A percentile compares a stretch with the other conserved stretches of the same genome.
Conservation (phyloP, 148 eudicot genomes). For the Polygonum maritimum region DNA sequence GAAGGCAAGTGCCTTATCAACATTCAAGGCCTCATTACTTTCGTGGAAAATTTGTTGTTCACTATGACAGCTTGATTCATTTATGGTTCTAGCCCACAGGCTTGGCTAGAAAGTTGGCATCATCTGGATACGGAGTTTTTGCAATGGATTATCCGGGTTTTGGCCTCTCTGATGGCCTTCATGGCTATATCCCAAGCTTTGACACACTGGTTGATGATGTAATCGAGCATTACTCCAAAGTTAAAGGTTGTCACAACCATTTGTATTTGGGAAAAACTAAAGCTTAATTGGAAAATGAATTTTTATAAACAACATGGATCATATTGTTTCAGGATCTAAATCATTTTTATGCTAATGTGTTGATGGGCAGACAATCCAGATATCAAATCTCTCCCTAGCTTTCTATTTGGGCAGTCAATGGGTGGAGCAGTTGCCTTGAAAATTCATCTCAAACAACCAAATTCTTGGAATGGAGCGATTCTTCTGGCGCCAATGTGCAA, state of each 20-base stretch:
- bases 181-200: conserved; percentile 76
- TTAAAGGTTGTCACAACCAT: conserved; percentile 37
- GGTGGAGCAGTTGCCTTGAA: conserved; percentile 95
- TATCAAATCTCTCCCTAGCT: conserved; percentile 42
- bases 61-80: conserved; percentile 14
- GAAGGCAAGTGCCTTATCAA: conserved; percentile 58
- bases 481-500: conserved; percentile 99
- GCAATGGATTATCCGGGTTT: conserved; percentile 98
- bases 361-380: conserved; percentile 57
- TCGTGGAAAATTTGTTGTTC: neutral
- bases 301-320: neutral
- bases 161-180: conserved; percentile 98
- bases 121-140: conserved; percentile 80
- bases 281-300: neutral
- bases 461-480: conserved; percentile 82
- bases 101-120: conserved; percentile 74
- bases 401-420: conserved; percentile 90
- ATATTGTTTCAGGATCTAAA: neutral
- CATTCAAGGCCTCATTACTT: neutral
- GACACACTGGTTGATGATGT: conserved; percentile 73
- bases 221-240: conserved; percentile 65
- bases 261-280: neutral
- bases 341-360: neutral
- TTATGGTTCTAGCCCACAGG: conserved; percentile 43
- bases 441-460: conserved; percentile 79